Evolutionary conservation across 1,139 yeast genomes (phyloP).

Genomic region (Geotrichum aggregatum): DNA sequence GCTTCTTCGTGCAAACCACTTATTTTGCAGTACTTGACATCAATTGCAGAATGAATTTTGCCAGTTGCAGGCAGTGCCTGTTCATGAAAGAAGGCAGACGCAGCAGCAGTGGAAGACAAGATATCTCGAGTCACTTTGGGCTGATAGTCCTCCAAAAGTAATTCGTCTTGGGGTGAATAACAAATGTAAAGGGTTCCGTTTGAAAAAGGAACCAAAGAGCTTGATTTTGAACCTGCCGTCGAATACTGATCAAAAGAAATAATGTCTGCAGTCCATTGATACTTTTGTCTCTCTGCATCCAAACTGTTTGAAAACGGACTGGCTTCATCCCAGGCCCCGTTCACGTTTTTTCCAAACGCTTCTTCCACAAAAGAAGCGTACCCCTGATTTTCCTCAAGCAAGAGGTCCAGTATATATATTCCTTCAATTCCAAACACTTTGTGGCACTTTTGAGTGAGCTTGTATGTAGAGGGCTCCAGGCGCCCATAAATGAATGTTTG

Average conservation of each 20-base stretch:
- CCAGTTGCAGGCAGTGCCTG: too few relatives aligned
- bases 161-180: slow-evolving; percentile 41
- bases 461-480: background rate
- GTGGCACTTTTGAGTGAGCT: slow-evolving; percentile 23
- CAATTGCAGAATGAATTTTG: too few relatives aligned
- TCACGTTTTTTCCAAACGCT: slow-evolving; percentile 43
- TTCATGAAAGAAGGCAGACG: too few relatives aligned
- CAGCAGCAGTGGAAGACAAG: slow-evolving; percentile 20
- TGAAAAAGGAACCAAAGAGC: slow-evolving; percentile 5
- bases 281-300: background rate
- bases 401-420: slow-evolving; percentile 45
- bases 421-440: slow-evolving; percentile 48
- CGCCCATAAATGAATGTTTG: slow-evolving; percentile 44
- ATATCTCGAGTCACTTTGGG: slow-evolving; percentile 31
- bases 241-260: background rate
- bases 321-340: slow-evolving; percentile 32
- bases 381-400: slow-evolving; percentile 46
- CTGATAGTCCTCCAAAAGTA: slow-evolving; percentile 35
- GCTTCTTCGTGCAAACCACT: slow-evolving; percentile 38
- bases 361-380: slow-evolving; percentile 44
- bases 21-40: slow-evolving; percentile 22
- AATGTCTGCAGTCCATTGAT: slow-evolving; percentile 14
- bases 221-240: too few relatives aligned
- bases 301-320: slow-evolving; percentile 31
- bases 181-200: slow-evolving; percentile 31